phyloP scores from a whole-genome alignment of 306 rosid genomes.

The Cicer arietinum region DNA sequence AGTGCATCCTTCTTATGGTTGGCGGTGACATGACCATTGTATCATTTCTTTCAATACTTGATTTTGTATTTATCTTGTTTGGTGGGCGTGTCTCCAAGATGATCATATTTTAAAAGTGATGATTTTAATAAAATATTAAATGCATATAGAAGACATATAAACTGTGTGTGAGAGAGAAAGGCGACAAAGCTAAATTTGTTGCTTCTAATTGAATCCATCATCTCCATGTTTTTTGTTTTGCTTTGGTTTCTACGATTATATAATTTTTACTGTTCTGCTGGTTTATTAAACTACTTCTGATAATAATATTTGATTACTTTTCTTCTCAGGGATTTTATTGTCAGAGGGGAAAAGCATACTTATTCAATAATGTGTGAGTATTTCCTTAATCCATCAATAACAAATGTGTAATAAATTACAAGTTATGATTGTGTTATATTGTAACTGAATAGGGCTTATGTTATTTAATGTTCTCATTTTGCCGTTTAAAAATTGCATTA shows the following conservation, averaged over 20 bases:
- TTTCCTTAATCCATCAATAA: constrained; percentile 6
- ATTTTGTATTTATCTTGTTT: too few relatives aligned
- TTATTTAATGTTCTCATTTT: not conserved
- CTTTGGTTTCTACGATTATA: constrained; percentile 27
- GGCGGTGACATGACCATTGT: too few relatives aligned
- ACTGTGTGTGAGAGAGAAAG: not conserved
- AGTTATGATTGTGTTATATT: not conserved
- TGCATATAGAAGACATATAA: not conserved
- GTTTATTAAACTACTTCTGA: constrained; percentile 35
- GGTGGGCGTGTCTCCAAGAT: too few relatives aligned
- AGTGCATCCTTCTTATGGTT: too few relatives aligned
- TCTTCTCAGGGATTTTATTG: too few relatives aligned
- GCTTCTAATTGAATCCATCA: constrained; percentile 5
- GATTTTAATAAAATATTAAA: too few relatives aligned
- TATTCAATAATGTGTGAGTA: constrained; percentile 74
- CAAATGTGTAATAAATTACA: not conserved
- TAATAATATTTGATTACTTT: constrained; percentile 38
- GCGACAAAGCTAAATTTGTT: not conserved
- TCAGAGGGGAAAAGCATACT: constrained; percentile 16
- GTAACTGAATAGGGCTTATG: not conserved
- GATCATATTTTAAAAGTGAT: too few relatives aligned
- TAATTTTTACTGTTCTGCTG: constrained; percentile 37
- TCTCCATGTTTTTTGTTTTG: constrained; percentile 24
- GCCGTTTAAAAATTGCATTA: not conserved
- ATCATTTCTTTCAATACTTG: too few relatives aligned